Percentiles rank a stretch among this genome's conserved stretches.
Conservation (phyloP, 306 rosid species). For the Castanopsis chinensis region DNA sequence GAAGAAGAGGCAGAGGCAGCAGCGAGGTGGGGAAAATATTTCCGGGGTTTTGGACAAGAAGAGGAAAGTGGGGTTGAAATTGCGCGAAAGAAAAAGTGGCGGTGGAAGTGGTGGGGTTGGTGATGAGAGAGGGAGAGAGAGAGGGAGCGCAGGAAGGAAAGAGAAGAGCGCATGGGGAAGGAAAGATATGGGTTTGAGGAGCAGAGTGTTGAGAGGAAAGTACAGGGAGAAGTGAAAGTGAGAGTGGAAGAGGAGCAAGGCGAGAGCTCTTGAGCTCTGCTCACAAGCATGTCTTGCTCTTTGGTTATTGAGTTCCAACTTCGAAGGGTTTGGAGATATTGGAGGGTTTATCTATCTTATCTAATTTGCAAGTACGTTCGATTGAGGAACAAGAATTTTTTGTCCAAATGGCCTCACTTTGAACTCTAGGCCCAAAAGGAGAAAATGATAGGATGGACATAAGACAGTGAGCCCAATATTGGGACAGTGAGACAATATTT, state of each 20-base stretch:
- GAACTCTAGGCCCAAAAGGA: neutral
- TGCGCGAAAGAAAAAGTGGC: neutral
- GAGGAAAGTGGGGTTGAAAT: neutral
- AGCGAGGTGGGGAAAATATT: neutral
- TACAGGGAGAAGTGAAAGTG: neutral
- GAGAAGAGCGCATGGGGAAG: conserved; percentile 25
- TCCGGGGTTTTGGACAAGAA: neutral
- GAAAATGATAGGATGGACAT: too few species aligned
- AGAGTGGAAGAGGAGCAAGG: neutral
- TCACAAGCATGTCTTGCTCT: conserved; percentile 18
- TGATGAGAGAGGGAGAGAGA: conserved; percentile 14
- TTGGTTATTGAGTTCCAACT: neutral
- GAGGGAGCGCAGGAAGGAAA: conserved; percentile 24
- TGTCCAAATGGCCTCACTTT: too few species aligned
- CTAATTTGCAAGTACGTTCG: too few species aligned
- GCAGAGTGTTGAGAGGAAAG: neutral
- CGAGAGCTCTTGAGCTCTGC: conserved; percentile 20
- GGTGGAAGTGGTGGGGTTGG: conserved; percentile 10
- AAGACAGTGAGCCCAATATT: too few species aligned
- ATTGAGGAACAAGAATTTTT: too few species aligned
- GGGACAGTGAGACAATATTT: too few species aligned
- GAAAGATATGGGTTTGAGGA: neutral
- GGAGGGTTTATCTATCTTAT: neutral
- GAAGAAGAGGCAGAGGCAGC: conserved; percentile 2
- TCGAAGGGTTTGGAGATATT: neutral